A percentile compares a stretch with the other conserved stretches of the same genome.
phyloP scores from a whole-genome alignment of 495 filamentous ascomycete genomes.

The Pseudevernia furfuracea region DNA sequence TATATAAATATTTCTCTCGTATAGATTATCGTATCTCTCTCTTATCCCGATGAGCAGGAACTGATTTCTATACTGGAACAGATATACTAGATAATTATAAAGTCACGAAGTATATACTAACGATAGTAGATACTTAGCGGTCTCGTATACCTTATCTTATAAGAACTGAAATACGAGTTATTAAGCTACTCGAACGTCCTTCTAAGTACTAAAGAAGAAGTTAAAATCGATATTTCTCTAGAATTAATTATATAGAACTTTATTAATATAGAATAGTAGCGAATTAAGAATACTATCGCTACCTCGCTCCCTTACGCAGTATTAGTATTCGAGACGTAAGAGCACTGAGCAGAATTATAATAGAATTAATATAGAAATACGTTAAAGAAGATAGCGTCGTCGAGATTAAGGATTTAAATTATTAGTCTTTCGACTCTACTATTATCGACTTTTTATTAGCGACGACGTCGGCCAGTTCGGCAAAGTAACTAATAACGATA shows the following conservation, averaged over 20 bases:
- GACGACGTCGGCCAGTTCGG: conserved; percentile 25
- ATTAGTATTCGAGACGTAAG: background rate
- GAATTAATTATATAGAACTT: too few species aligned
- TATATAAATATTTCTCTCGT: too few species aligned
- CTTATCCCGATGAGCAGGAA: too few species aligned
- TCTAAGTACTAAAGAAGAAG: background rate
- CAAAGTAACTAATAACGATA: conserved; percentile 28
- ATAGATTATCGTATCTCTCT: too few species aligned
- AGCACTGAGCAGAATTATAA: conserved; percentile 27
- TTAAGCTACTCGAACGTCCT: conserved; percentile 7
- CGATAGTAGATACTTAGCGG: background rate
- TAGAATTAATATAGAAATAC: conserved; percentile 37
- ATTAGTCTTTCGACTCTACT: conserved; percentile 20
- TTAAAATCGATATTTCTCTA: conserved; percentile 4
- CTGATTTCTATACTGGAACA: too few species aligned
- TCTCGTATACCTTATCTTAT: too few species aligned
- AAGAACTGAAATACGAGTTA: background rate
- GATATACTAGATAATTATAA: background rate
- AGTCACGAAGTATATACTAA: background rate
- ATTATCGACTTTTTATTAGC: conserved; percentile 29
- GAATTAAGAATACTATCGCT: conserved; percentile 8
- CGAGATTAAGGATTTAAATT: conserved; percentile 20
- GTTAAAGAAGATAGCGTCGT: conserved; percentile 19
- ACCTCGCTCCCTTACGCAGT: background rate
- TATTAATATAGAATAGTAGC: conserved; percentile 5